These are phyloP conservation scores for Calonectria multiphialidica DNA, from an alignment of 2,329 filamentous ascomycete species.

Conservation along the genomic window DNA sequence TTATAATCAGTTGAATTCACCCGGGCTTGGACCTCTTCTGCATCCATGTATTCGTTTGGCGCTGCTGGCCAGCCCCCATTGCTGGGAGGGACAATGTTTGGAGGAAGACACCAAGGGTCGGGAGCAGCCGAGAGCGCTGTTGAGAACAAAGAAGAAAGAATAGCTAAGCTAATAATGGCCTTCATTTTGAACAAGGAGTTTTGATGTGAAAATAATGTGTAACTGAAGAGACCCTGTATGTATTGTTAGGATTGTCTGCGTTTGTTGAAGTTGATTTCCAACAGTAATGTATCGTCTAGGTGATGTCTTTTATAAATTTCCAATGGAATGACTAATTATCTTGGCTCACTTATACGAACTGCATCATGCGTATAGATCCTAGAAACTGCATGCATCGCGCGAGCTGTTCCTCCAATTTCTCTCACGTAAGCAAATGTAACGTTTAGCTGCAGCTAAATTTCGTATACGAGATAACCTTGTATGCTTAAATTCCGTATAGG, in stretches of 20 bases:
- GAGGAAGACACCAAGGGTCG: neutral
- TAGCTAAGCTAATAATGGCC: neutral
- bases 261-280: neutral
- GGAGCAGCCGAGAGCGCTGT: neutral
- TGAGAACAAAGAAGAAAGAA: neutral
- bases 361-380: too few relatives aligned
- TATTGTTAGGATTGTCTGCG: too few relatives aligned
- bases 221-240: neutral
- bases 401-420: neutral
- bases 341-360: neutral
- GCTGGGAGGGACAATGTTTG: neutral
- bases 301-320: neutral
- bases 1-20: neutral
- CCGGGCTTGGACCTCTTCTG: neutral
- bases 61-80: neutral
- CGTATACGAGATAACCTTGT: neutral
- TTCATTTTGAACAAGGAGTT: neutral
- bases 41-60: neutral
- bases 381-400: neutral
- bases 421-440: conserved; percentile 3
- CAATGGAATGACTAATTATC: too few relatives aligned
- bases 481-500: too few relatives aligned
- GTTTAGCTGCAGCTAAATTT: neutral
- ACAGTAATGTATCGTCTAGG: neutral
- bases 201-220: neutral